Percentiles rank a stretch among this genome's conserved stretches.
Conservation (phyloP, 768 basidiomycete genomes). For the Candolleomyces eurysporus region DNA sequence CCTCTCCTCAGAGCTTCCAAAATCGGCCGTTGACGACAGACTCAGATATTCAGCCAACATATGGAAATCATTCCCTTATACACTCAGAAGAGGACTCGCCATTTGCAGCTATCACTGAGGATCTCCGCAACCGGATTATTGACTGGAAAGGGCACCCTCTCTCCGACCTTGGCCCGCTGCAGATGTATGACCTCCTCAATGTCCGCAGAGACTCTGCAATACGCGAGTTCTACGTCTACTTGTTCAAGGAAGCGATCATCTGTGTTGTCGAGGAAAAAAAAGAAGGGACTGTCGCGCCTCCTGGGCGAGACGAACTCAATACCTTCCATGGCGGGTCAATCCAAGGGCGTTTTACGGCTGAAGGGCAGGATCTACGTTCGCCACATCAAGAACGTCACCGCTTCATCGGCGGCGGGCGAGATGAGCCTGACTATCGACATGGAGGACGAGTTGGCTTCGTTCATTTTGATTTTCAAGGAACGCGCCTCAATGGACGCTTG, state of each 20-base stretch:
- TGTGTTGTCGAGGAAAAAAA: conserved; percentile 98
- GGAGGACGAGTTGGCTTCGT: conserved; percentile 95
- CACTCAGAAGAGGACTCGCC: conserved; percentile 68
- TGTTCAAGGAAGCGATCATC: conserved; percentile 97
- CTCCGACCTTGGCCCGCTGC: conserved; percentile 83
- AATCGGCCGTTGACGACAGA: conserved; percentile 25
- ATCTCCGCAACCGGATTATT: conserved; percentile 85
- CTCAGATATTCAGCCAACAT: conserved; percentile 30
- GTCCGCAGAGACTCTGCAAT: conserved; percentile 88
- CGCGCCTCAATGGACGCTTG: conserved; percentile 86
- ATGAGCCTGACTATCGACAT: conserved; percentile 96
- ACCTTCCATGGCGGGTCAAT: conserved; percentile 32
- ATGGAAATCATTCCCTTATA: conserved; percentile 33
- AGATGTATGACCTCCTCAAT: conserved; percentile 89
- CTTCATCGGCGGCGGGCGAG: conserved; percentile 75
- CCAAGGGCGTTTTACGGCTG: conserved; percentile 77
- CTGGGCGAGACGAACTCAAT: conserved; percentile 58
- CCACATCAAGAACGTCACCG: conserved; percentile 88
- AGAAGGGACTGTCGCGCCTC: conserved; percentile 73
- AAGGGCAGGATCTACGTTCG: conserved; percentile 96
- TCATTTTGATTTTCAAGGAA: conserved; percentile 95
- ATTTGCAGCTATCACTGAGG: conserved; percentile 82
- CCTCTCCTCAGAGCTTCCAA: conserved; percentile 25
- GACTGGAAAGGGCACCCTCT: conserved; percentile 96
- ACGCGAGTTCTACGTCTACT: conserved; percentile 93